These are phyloP conservation scores for Dioszegia aurantiaca DNA, from an alignment of 768 basidiomycete genomes.

Conservation along the genomic window DNA sequence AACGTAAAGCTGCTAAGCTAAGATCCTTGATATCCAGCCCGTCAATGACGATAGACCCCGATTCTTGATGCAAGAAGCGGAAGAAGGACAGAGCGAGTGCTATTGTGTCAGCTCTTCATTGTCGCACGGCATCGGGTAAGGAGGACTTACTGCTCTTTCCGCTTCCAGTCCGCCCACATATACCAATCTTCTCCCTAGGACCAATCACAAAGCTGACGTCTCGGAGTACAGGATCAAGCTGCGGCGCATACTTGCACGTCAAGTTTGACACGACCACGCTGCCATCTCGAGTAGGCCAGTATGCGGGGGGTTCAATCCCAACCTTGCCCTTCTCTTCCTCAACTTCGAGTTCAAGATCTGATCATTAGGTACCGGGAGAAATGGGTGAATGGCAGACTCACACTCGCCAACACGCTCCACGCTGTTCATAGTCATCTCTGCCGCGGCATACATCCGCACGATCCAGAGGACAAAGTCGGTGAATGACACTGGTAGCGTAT, in stretches of 20 bases:
- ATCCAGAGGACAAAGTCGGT: conserved; percentile 55
- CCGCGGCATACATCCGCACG: conserved; percentile 51
- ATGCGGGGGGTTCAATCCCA: conserved; percentile 53
- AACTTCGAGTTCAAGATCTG: conserved; percentile 49
- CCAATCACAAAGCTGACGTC: conserved; percentile 52
- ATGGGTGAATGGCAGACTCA: conserved; percentile 15
- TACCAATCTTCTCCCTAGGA: conserved; percentile 54
- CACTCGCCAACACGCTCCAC: conserved; percentile 56
- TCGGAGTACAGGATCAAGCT: conserved; percentile 53
- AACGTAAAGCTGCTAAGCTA: conserved; percentile 58
- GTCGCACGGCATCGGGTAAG: not conserved
- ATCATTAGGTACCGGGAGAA: conserved; percentile 7
- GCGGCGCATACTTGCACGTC: conserved; percentile 50
- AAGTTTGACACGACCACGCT: conserved; percentile 52
- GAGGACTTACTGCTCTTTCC: conserved; percentile 36
- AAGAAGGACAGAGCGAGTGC: conserved; percentile 55
- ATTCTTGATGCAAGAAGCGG: conserved; percentile 54
- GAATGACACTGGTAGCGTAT: conserved; percentile 39
- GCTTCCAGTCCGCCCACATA: conserved; percentile 50
- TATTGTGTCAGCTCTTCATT: conserved; percentile 12
- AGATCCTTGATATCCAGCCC: conserved; percentile 53
- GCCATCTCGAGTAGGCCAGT: conserved; percentile 52
- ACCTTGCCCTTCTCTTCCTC: conserved; percentile 42
- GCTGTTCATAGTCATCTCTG: conserved; percentile 51
- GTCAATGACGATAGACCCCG: conserved; percentile 53